Conservation (phyloP, 164 flowering plant species). For the Aristolochia fimbriata region DNA sequence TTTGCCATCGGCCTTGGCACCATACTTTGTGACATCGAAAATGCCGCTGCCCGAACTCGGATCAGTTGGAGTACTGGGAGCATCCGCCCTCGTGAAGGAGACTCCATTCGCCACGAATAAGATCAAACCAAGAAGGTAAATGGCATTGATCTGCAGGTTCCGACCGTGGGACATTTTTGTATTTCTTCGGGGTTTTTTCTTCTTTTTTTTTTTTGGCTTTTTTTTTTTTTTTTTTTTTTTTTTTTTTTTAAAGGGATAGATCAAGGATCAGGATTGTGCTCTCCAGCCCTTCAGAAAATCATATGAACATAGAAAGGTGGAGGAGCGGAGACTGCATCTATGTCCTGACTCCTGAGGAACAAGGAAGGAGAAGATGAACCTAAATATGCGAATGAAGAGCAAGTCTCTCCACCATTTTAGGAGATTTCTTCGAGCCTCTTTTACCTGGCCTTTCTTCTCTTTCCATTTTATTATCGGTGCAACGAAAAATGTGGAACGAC, state of each 20-base stretch:
- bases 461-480: neutral
- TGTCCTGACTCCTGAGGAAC: neutral
- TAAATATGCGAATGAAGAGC: neutral
- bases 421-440: neutral
- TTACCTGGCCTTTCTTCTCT: neutral
- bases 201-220: too few relatives aligned
- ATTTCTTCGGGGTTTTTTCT: neutral
- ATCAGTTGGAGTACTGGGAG: neutral
- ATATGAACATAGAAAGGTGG: neutral
- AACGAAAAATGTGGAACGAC: neutral
- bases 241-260: too few relatives aligned
- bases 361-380: neutral
- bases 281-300: too few relatives aligned
- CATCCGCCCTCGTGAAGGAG: neutral
- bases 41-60: neutral
- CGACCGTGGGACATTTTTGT: neutral
- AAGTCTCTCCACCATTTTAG: neutral
- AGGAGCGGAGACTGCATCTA: neutral
- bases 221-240: too few relatives aligned
- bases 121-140: neutral
- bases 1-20: conserved; percentile 21
- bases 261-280: too few relatives aligned
- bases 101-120: neutral
- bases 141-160: neutral
- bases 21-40: conserved; percentile 26